A percentile compares a stretch with the other conserved stretches of the same genome.
Evolutionary conservation across 371 early-diverging fungal species (phyloP).

Genomic region (Rhizopus arrhizus): DNA sequence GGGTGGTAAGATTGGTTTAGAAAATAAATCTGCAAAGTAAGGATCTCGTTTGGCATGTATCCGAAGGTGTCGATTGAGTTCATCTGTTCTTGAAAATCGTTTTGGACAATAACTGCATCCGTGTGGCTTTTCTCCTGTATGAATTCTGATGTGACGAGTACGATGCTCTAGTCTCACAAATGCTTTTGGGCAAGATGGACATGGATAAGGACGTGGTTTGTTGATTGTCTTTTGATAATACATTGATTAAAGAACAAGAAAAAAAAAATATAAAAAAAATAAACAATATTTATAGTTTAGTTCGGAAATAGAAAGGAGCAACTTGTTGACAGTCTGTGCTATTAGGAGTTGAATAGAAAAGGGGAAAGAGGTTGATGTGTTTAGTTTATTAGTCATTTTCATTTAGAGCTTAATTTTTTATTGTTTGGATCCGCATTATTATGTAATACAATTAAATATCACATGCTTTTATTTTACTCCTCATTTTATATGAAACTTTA

Average conservation of each 20-base stretch:
- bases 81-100: conserved; percentile 83
- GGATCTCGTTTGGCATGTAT: conserved; percentile 25
- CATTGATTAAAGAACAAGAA: too few relatives aligned
- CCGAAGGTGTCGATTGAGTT: conserved; percentile 75
- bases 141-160: conserved; percentile 83
- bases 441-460: not conserved
- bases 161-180: conserved; percentile 71
- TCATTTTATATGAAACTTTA: too few relatives aligned
- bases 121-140: conserved; percentile 87
- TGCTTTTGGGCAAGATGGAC: conserved; percentile 59
- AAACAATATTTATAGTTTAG: too few relatives aligned
- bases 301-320: too few relatives aligned
- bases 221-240: conserved; percentile 7
- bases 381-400: too few relatives aligned
- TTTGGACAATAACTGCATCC: conserved; percentile 76
- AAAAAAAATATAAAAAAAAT: too few relatives aligned
- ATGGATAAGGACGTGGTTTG: conserved; percentile 57
- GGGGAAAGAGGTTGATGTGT: too few relatives aligned
- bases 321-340: too few relatives aligned
- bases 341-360: too few relatives aligned
- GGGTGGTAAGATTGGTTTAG: too few relatives aligned
- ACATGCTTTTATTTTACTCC: not conserved
- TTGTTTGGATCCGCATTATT: not conserved
- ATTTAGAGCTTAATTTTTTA: too few relatives aligned
- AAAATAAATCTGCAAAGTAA: too few relatives aligned